Percentiles rank a stretch among this genome's conserved stretches.
phyloP scores from a whole-genome alignment of 1,139 yeast genomes.

The Debaryomyces fabryi region DNA sequence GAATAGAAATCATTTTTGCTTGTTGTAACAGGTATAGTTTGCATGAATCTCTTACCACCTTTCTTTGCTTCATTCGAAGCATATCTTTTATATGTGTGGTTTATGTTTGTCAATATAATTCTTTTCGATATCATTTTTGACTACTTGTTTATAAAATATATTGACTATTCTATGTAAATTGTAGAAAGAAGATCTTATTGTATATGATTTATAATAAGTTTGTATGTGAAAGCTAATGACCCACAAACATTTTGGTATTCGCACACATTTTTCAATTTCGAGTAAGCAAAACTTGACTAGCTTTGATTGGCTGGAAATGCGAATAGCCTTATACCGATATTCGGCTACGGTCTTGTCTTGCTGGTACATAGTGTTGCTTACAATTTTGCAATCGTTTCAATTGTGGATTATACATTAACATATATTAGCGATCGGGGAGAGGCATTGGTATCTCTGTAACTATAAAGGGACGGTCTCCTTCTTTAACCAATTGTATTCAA shows the following conservation, averaged over 20 bases:
- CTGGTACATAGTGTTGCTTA: neutral
- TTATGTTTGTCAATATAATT: slow-evolving; percentile 14
- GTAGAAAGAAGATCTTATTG: neutral
- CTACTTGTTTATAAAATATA: slow-evolving; percentile 7
- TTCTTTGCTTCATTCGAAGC: slow-evolving; percentile 30
- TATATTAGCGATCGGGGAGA: neutral
- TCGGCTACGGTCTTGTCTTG: neutral
- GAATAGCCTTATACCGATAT: neutral
- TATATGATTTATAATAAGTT: neutral
- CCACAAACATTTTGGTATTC: neutral
- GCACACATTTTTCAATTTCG: neutral
- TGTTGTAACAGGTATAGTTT: slow-evolving; percentile 34
- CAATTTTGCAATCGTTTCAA: neutral
- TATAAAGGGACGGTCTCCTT: slow-evolving; percentile 61
- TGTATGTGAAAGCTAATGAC: slow-evolving; percentile 5
- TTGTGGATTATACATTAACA: neutral
- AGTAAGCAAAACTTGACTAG: slow-evolving; percentile 13
- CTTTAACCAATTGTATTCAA: slow-evolving; percentile 71
- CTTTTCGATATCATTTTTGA: slow-evolving; percentile 20
- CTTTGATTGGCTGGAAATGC: slow-evolving; percentile 11
- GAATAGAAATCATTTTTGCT: slow-evolving; percentile 28
- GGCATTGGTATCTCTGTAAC: neutral
- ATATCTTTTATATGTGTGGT: slow-evolving; percentile 21
- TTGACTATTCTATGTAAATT: neutral
- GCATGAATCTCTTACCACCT: slow-evolving; percentile 43